Percentiles rank a stretch among this genome's conserved stretches.
These are phyloP conservation scores for Begonia peltatifolia DNA, from an alignment of 306 rosid species.

Conservation along the genomic window DNA sequence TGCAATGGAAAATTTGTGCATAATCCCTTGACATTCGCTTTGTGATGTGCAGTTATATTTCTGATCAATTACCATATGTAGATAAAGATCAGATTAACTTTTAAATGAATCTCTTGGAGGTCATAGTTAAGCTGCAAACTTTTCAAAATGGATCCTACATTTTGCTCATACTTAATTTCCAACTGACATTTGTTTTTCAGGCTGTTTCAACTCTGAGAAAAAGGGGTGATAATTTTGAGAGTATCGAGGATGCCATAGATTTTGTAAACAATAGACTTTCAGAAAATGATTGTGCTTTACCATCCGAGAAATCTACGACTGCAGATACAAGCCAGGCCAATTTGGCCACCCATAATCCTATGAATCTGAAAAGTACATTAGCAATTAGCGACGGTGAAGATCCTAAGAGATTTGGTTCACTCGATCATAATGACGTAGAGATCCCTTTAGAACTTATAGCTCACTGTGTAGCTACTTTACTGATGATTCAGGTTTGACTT, in stretches of 20 bases:
- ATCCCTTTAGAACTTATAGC: slow-evolving; percentile 72
- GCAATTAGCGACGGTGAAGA: slow-evolving; percentile 25
- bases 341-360: slow-evolving; percentile 38
- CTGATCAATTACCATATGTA: too few relatives aligned
- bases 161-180: slow-evolving; percentile 10
- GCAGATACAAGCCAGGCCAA: slow-evolving; percentile 27
- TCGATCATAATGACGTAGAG: slow-evolving; percentile 46
- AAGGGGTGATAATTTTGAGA: slow-evolving; percentile 35
- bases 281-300: slow-evolving; percentile 37
- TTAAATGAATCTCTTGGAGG: too few relatives aligned
- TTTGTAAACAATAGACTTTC: slow-evolving; percentile 54
- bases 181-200: slow-evolving; percentile 33
- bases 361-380: slow-evolving; percentile 14
- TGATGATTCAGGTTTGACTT: slow-evolving; percentile 71
- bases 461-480: slow-evolving; percentile 74
- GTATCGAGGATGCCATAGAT: slow-evolving; percentile 60
- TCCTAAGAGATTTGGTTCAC: slow-evolving; percentile 27
- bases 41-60: too few relatives aligned
- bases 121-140: too few relatives aligned
- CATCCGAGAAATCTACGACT: slow-evolving; percentile 21
- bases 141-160: too few relatives aligned
- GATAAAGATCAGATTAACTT: too few relatives aligned
- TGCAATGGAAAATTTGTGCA: too few relatives aligned
- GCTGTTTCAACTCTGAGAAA: slow-evolving; percentile 45
- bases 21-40: too few relatives aligned